These are phyloP conservation scores for Cladosporium halotolerans DNA, from an alignment of 2,329 filamentous ascomycete genomes.

Conservation along the genomic window DNA sequence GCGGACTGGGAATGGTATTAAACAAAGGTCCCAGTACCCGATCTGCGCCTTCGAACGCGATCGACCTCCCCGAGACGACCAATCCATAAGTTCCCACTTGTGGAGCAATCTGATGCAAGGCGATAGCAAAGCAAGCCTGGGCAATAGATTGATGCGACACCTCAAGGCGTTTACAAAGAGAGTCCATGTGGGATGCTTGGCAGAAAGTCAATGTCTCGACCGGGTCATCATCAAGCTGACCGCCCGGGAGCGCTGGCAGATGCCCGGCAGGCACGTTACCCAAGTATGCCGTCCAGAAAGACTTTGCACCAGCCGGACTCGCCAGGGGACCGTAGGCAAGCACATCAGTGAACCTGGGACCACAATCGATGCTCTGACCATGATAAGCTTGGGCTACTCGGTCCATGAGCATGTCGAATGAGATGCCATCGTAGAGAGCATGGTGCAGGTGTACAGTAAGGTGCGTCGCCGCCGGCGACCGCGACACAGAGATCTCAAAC, in stretches of 20 bases:
- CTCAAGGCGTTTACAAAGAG: slow-evolving; percentile 51
- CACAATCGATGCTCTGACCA: slow-evolving; percentile 24
- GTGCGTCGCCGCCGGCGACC: slow-evolving; percentile 25
- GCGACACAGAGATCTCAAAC: slow-evolving; percentile 45
- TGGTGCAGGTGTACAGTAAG: slow-evolving; percentile 73
- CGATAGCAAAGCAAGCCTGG: slow-evolving; percentile 66
- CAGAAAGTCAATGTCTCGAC: background rate
- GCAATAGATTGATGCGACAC: slow-evolving; percentile 75
- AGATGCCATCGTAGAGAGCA: slow-evolving; percentile 78
- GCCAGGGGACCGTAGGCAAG: slow-evolving; percentile 64
- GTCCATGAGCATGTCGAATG: slow-evolving; percentile 61
- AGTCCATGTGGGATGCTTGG: slow-evolving; percentile 20
- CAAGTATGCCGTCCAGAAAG: slow-evolving; percentile 57
- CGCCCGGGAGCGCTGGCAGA: background rate
- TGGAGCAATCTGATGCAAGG: slow-evolving; percentile 49
- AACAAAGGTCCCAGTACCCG: slow-evolving; percentile 74
- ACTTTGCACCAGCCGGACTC: slow-evolving; percentile 39
- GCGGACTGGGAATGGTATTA: slow-evolving; percentile 75
- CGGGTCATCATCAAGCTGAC: background rate
- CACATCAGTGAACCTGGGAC: slow-evolving; percentile 58
- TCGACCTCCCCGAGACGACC: slow-evolving; percentile 69
- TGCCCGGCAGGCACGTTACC: background rate
- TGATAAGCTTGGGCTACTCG: slow-evolving; percentile 51
- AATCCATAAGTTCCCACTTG: slow-evolving; percentile 58
- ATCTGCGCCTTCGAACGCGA: slow-evolving; percentile 61